Conservation (phyloP, 306 rosid genomes). For the Cucurbita pepo region DNA sequence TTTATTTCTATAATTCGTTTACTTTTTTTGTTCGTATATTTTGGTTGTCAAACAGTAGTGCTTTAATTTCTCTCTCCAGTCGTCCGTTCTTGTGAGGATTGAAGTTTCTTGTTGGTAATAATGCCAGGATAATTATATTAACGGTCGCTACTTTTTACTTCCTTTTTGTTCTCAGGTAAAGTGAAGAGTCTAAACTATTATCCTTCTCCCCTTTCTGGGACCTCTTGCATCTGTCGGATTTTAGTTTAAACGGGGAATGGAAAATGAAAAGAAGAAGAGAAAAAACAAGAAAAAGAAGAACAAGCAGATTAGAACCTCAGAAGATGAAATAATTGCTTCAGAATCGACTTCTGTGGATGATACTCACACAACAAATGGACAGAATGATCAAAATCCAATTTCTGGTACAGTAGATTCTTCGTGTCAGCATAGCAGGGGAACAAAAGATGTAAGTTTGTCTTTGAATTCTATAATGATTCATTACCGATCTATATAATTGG, state of each 20-base stretch:
- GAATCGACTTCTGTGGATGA: slow-evolving; percentile 9
- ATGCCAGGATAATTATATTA: background rate
- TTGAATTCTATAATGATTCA: background rate
- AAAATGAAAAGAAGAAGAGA: slow-evolving; percentile 6
- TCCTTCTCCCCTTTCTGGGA: background rate
- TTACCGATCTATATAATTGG: background rate
- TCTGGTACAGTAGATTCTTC: background rate
- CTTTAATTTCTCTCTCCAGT: background rate
- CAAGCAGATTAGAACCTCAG: background rate
- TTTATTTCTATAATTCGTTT: background rate
- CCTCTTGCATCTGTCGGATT: background rate
- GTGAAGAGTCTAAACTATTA: background rate
- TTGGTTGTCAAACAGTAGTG: background rate
- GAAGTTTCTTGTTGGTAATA: background rate
- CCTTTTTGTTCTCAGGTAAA: background rate
- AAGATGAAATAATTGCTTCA: background rate
- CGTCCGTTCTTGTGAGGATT: background rate
- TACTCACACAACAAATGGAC: background rate
- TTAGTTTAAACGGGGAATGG: background rate
- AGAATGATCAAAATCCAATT: slow-evolving; percentile 1
- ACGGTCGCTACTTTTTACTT: background rate
- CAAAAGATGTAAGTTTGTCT: background rate
- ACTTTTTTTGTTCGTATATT: background rate
- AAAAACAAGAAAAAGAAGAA: slow-evolving; percentile 7
- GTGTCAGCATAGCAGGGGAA: background rate